Base-by-base conservation (phyloP, 768 basidiomycete genomes). In the Pisolithus marmoratus region DNA sequence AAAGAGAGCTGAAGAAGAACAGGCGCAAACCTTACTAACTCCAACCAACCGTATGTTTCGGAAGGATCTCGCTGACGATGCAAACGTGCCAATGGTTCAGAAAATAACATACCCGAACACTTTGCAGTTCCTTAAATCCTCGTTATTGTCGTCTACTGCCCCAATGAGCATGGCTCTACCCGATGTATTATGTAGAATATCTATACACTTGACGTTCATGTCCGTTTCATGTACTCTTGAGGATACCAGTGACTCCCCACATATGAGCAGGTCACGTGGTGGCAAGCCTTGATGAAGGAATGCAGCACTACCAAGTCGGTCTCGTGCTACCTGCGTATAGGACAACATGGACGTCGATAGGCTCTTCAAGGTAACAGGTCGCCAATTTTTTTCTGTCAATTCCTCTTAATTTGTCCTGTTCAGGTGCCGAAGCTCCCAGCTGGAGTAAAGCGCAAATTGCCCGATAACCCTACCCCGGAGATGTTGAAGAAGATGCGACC, bases 1-100 rank as follows among this genome's bases (percentile, higher is more conserved):
- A 96, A 66, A 87, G 82, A 70, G 85, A 95, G 58, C 64, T 91
- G 70, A 94, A 94, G 82, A 91, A 91, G 78, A 92, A 92, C 68
- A 71, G 83, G 55, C 76, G 79, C 70, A 90, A 87, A 67, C 89
- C 90, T n/a, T 93, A 93, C 69, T 93, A 70, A 66, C 31, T 46
- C 23, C 23, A 9, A 27, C 31, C 27, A 22, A 15, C 20, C 41
- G 23, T n/a, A n/a, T 23, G 41, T 42, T 9, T 22, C 14, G 41
- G 41, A 24, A 42, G 41, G 41, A 20, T 11, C 11, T 24, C 20
- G 12, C 19, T 34, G 14, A 34, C 34, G 14, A 34, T 34, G 34
- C 34, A 34, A 31, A 23, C 11, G 4, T 24, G 23, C n/a, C 24
- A 17, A 27, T 15, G 15, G 23, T 22, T 26, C 24, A 44, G 24